These are phyloP conservation scores for Nymphaea thermarum DNA, from an alignment of 164 flowering plant genomes.

Conservation along the genomic window DNA sequence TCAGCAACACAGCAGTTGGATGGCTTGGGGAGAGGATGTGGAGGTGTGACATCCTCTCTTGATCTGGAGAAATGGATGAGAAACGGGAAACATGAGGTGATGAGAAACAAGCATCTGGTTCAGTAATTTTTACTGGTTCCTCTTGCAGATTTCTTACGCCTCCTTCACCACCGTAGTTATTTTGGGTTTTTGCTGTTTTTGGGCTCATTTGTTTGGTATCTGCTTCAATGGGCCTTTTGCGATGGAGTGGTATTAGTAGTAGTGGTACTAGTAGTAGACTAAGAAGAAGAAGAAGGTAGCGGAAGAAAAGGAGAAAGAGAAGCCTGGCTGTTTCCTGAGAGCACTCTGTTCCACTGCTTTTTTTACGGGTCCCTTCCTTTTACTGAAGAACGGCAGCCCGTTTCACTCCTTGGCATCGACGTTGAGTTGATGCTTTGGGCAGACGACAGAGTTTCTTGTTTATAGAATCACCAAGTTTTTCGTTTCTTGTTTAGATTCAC, in stretches of 20 bases:
- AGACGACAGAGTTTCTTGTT: neutral
- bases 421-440: neutral
- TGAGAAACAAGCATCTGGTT: conserved; percentile 39
- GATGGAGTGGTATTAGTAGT: neutral
- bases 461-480: too few species aligned
- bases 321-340: neutral
- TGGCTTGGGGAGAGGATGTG: conserved; percentile 37
- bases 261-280: neutral
- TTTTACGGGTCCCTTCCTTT: neutral
- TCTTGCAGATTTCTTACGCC: neutral
- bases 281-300: too few species aligned
- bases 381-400: neutral
- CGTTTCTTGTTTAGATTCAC: too few species aligned
- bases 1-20: conserved; percentile 36
- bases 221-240: neutral
- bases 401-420: neutral
- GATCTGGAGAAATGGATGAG: conserved; percentile 28
- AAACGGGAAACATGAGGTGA: conserved; percentile 33
- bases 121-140: neutral
- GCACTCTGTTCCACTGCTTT: neutral
- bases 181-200: too few species aligned
- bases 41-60: conserved; percentile 69
- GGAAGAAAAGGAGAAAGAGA: neutral
- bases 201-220: neutral
- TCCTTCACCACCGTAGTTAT: neutral